phyloP scores from a whole-genome alignment of 768 basidiomycete species.

The Lentinula aciculospora region DNA sequence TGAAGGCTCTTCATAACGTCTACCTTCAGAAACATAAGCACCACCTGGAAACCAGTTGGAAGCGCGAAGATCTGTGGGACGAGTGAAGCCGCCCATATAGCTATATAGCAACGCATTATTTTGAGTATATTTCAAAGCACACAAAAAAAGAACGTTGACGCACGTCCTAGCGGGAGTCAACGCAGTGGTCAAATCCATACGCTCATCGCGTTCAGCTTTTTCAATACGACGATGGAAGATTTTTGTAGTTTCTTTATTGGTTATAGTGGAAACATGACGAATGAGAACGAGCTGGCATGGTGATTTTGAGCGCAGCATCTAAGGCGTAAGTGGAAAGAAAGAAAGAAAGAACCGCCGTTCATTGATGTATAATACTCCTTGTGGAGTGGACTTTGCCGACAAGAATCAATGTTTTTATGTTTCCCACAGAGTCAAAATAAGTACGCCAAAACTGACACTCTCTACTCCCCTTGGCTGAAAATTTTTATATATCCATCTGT shows the following conservation, averaged over 20 bases:
- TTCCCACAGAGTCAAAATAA: neutral
- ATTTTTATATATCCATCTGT: too few relatives aligned
- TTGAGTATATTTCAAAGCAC: neutral
- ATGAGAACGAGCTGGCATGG: neutral
- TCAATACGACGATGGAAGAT: constrained; percentile 18
- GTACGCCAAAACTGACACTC: too few relatives aligned
- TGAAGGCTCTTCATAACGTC: constrained; percentile 23
- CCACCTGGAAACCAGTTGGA: constrained; percentile 31
- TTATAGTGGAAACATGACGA: neutral
- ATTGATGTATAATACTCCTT: neutral
- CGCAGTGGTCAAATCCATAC: constrained; percentile 27
- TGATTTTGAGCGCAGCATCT: constrained; percentile 3
- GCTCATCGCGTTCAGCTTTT: constrained; percentile 39
- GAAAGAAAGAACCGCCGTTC: neutral
- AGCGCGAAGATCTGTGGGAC: constrained; percentile 28
- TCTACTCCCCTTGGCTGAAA: too few relatives aligned
- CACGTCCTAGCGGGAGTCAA: constrained; percentile 32
- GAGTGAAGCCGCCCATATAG: constrained; percentile 32
- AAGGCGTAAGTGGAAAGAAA: neutral
- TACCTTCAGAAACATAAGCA: constrained; percentile 17
- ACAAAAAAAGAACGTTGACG: constrained; percentile 11
- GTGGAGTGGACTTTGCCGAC: neutral
- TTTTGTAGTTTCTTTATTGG: constrained; percentile 4
- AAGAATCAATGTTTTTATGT: neutral
- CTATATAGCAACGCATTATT: constrained; percentile 20